Percentiles rank a stretch among this genome's conserved stretches.
phyloP scores from a whole-genome alignment of 495 filamentous ascomycete genomes.

The Viridothelium virens region DNA sequence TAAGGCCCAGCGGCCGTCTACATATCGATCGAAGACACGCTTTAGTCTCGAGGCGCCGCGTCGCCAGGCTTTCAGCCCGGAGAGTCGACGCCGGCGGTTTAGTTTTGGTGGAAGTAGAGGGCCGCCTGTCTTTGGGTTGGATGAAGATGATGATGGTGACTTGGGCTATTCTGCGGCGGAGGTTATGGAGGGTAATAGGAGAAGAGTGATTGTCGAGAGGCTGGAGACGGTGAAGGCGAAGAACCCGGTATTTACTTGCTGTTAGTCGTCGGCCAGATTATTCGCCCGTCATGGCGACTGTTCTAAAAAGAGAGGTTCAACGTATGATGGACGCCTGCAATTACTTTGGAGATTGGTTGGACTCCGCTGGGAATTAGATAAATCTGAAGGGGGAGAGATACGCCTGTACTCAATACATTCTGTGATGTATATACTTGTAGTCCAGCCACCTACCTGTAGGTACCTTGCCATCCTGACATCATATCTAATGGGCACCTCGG shows the following conservation, averaged over 20 bases:
- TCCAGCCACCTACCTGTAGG: too few species aligned
- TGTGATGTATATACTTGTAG: too few species aligned
- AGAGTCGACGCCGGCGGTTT: slow-evolving; percentile 27
- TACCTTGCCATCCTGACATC: too few species aligned
- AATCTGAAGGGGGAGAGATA: too few species aligned
- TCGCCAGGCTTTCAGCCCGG: slow-evolving; percentile 10
- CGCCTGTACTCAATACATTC: too few species aligned
- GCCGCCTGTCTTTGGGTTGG: slow-evolving; percentile 25
- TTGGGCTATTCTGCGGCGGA: slow-evolving; percentile 88
- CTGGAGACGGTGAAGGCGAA: slow-evolving; percentile 89
- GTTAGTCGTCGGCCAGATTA: slow-evolving; percentile 40
- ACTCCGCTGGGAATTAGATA: too few species aligned
- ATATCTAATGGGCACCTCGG: background rate
- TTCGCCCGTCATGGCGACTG: background rate
- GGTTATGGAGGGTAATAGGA: slow-evolving; percentile 80
- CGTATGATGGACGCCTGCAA: too few species aligned
- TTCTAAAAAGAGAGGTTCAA: too few species aligned
- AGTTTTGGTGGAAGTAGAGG: slow-evolving; percentile 22
- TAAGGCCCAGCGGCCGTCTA: slow-evolving; percentile 7
- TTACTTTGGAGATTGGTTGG: too few species aligned
- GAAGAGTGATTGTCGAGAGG: slow-evolving; percentile 93
- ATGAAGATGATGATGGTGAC: slow-evolving; percentile 87
- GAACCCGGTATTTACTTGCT: slow-evolving; percentile 97
- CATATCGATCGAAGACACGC: slow-evolving; percentile 23
- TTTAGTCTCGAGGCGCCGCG: slow-evolving; percentile 40